Evolutionary conservation across 176 grass and related monocot genomes (phyloP).

Genomic region (Luzula sylvatica): DNA sequence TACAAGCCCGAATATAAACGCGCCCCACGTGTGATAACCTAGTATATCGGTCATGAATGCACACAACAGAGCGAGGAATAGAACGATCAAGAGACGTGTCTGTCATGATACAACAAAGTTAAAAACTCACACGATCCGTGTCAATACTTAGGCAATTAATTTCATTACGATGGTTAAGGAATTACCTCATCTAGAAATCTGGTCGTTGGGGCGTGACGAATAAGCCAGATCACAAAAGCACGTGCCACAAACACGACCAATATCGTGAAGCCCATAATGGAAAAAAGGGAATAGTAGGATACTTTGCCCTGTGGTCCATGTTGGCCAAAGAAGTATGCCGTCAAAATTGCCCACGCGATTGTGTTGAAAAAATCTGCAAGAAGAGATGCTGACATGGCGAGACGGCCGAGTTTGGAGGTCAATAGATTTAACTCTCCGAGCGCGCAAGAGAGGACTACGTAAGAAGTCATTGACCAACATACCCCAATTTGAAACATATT

Average conservation of each 20-base stretch:
- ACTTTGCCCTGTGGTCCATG: not conserved
- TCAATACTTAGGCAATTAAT: too few species aligned
- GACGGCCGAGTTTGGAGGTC: constrained; percentile 74
- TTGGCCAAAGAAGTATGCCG: too few species aligned
- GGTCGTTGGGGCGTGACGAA: constrained; percentile 50
- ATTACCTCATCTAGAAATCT: constrained; percentile 40
- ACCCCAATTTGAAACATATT: constrained; percentile 18
- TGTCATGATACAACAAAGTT: too few species aligned
- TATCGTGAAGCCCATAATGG: constrained; percentile 27
- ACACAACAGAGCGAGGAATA: constrained; percentile 30
- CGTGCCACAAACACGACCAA: constrained; percentile 37
- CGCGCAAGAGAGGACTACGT: constrained; percentile 51
- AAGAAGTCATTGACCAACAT: constrained; percentile 68
- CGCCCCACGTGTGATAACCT: constrained; percentile 49
- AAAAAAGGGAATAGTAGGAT: constrained; percentile 21
- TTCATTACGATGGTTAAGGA: too few species aligned
- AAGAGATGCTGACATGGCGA: constrained; percentile 75
- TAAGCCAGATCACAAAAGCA: constrained; percentile 35
- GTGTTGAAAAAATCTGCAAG: constrained; percentile 51
- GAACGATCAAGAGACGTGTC: constrained; percentile 38
- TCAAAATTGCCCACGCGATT: constrained; percentile 20
- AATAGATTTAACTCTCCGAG: constrained; percentile 73
- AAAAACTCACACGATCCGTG: too few species aligned
- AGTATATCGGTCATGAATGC: constrained; percentile 35
- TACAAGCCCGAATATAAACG: constrained; percentile 63